Conservation (phyloP, 2,329 filamentous ascomycete genomes). For the Sclerotinia trifoliorum region DNA sequence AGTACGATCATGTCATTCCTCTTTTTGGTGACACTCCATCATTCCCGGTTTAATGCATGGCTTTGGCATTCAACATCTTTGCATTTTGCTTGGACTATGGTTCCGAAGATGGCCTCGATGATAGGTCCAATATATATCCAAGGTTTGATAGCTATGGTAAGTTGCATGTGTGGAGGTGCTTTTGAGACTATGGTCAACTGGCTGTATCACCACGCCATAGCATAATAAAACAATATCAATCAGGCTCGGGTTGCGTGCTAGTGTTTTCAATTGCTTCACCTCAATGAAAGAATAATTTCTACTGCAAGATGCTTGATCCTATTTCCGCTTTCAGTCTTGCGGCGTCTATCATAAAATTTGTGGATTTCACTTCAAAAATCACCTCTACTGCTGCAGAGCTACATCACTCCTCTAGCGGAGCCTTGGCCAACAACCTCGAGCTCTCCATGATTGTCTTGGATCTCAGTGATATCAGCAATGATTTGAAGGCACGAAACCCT, state of each 20-base stretch:
- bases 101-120: background rate
- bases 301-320: background rate
- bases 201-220: background rate
- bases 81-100: too few relatives aligned
- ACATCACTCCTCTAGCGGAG: background rate
- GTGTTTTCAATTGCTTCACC: too few relatives aligned
- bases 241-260: background rate
- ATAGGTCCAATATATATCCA: background rate
- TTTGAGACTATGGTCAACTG: too few relatives aligned
- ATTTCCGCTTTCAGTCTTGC: background rate
- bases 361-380: background rate
- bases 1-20: background rate
- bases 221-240: background rate
- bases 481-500: background rate
- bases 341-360: background rate
- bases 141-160: background rate
- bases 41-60: background rate
- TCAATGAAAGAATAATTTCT: too few relatives aligned
- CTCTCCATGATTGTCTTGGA: background rate
- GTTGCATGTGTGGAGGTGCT: too few relatives aligned
- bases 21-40: background rate
- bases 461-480: background rate
- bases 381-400: background rate
- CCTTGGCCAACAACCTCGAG: background rate
- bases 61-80: background rate